phyloP scores from a whole-genome alignment of 1,284 basidiomycete genomes.

The Tilletia setariae region DNA sequence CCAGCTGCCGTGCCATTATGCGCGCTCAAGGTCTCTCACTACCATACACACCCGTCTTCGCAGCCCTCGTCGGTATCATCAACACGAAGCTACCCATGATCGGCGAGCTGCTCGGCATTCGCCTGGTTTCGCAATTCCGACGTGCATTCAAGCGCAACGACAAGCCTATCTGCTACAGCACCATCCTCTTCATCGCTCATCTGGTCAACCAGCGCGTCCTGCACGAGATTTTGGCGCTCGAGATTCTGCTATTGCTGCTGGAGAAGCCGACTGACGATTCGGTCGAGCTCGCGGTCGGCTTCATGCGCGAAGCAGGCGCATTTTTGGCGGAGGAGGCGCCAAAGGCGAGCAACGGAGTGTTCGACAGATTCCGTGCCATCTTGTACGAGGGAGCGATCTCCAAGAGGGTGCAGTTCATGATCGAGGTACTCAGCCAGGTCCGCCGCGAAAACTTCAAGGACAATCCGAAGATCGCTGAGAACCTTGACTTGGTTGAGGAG shows the following conservation, averaged over 20 bases:
- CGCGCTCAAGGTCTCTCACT: constrained; percentile 94
- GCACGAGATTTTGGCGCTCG: constrained; percentile 88
- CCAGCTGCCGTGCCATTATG: constrained; percentile 75
- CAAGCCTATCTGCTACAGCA: constrained; percentile 92
- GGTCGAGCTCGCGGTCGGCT: constrained; percentile 95
- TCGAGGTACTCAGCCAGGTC: constrained; percentile 74
- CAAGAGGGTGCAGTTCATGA: constrained; percentile 98
- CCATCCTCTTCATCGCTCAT: constrained; percentile 92
- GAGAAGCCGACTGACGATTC: constrained; percentile 95
- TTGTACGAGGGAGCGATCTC: constrained; percentile 91
- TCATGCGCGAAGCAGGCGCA: constrained; percentile 94
- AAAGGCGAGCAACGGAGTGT: constrained; percentile 87
- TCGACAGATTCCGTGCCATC: constrained; percentile 91
- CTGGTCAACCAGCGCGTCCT: constrained; percentile 94
- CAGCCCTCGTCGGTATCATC: constrained; percentile 86
- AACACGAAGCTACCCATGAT: constrained; percentile 97
- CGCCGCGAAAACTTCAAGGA: constrained; percentile 98
- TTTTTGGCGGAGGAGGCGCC: constrained; percentile 91
- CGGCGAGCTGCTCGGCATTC: constrained; percentile 82
- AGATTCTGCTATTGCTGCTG: constrained; percentile 88
- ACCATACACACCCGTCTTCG: constrained; percentile 96
- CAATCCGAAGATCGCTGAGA: constrained; percentile 87
- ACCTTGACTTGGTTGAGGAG: constrained; percentile 92
- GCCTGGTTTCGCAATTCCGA: constrained; percentile 91
- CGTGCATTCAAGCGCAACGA: constrained; percentile 94